Conservation (phyloP, 352 stramenopile genomes). For the Phytophthora foliorum region DNA sequence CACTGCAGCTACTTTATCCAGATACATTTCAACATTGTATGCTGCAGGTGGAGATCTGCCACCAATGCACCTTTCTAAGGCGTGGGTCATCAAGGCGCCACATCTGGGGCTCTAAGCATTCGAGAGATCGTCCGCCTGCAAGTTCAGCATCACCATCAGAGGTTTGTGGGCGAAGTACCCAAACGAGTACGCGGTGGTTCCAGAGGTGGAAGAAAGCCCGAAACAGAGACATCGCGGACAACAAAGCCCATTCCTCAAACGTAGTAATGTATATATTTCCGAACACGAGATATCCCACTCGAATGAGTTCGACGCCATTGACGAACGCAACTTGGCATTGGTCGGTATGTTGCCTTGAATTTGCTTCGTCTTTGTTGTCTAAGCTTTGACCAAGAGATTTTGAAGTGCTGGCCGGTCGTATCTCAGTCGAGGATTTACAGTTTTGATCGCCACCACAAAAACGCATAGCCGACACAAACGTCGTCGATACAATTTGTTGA, state of each 20-base stretch:
- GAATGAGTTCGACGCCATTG: conserved; percentile 33
- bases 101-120: conserved; percentile 18
- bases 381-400: no score
- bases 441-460: not conserved
- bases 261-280: conserved; percentile 21
- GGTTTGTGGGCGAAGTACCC: conserved; percentile 2
- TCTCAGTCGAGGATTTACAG: no score
- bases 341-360: not conserved
- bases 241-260: conserved; percentile 19
- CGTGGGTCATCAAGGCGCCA: conserved; percentile 27
- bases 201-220: conserved; percentile 1
- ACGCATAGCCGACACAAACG: not conserved
- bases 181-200: conserved; percentile 26
- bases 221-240: conserved; percentile 11
- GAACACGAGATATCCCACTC: conserved; percentile 31
- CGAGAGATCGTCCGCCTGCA: not conserved
- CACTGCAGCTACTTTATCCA: no score
- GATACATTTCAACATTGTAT: conserved; percentile 22
- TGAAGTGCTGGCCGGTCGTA: no score
- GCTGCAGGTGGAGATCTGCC: conserved; percentile 10
- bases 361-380: no score
- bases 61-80: conserved; percentile 16
- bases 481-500: not conserved
- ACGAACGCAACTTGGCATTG: conserved; percentile 6
- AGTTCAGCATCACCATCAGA: not conserved